These are phyloP conservation scores for Amanita molliuscula DNA, from an alignment of 768 basidiomycete genomes.

Conservation along the genomic window DNA sequence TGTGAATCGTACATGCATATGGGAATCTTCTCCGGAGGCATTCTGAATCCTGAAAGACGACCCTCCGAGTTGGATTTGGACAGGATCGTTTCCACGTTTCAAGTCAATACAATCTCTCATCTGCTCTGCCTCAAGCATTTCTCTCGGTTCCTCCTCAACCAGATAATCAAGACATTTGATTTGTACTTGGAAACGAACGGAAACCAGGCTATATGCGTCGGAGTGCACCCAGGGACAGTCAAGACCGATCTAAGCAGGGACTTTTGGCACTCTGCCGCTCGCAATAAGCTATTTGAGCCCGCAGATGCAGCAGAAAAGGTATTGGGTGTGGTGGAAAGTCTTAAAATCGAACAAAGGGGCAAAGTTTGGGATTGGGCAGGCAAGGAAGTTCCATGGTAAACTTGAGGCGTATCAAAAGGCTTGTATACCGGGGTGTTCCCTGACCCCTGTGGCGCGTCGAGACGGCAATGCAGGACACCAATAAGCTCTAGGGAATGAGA, in stretches of 20 bases:
- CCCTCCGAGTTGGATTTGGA: constrained; percentile 36
- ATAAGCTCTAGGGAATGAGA: no score
- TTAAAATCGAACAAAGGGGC: constrained; percentile 33
- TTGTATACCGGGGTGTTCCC: background rate
- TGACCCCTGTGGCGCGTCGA: background rate
- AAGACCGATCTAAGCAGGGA: constrained; percentile 48
- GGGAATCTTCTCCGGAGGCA: constrained; percentile 45
- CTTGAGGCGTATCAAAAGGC: background rate
- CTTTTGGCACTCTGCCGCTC: constrained; percentile 34
- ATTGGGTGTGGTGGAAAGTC: constrained; percentile 30
- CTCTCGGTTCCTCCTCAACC: constrained; percentile 51
- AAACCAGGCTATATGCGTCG: constrained; percentile 38
- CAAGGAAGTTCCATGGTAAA: constrained; percentile 32
- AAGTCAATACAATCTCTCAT: constrained; percentile 51
- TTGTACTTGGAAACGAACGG: constrained; percentile 38
- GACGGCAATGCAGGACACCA: background rate
- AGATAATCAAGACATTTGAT: constrained; percentile 53
- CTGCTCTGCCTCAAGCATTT: constrained; percentile 55
- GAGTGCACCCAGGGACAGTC: constrained; percentile 51
- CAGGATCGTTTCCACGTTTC: constrained; percentile 33
- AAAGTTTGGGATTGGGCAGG: constrained; percentile 51
- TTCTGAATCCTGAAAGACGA: constrained; percentile 45
- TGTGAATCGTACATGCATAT: constrained; percentile 36
- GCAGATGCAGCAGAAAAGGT: constrained; percentile 38
- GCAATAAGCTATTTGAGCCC: constrained; percentile 36